Evolutionary conservation across 163 green algal genomes (phyloP), one percentile per base, ranked within the genome.

Genomic region (Scenedesmus sp.): DNA sequence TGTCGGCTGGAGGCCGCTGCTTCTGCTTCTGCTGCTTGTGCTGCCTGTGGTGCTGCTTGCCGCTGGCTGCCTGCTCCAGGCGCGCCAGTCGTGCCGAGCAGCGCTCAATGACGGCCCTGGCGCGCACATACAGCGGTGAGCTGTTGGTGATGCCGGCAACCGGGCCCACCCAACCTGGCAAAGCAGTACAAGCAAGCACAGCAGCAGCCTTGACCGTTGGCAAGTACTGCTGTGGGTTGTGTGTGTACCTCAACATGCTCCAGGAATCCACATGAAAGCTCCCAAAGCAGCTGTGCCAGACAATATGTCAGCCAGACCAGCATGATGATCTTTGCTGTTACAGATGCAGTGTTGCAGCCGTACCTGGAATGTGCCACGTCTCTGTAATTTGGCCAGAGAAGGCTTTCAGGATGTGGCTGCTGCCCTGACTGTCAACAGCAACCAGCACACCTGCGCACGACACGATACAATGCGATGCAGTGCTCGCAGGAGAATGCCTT

Each of bases 301-400:
- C 33, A 35, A 0, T 4, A 42, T 44, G n/a, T 24, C 40, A 85
- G 10, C 44, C 37, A 1, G 3, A 22, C 1, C 76, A 56, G 51
- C 26, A 26, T 51, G 51, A 16, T n/a, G 26, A 10, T 53, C 2
- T 42, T 30, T 61, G 37, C 59, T 65, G 10, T 73, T 24, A 13
- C 30, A 44, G 61, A 10, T 51, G 76, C 53, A 42, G 61, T 43
- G 35, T 37, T n/a, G 5, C 44, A 7, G 70, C 65, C 90, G 78
- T 90, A 43, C 93, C 93, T 18, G 86, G 89, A 20, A 94, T 90
- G 30, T 92, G 35, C 93, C 93, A 95, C 10, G 40, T 40, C 37
- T 95, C 90, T 13, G 88, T 92, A 70, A 94, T 95, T 81, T 95
- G 93, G 4, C 93, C 93, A 26, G 81, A 89, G 35, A 92, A 92